A percentile compares a stretch with the other conserved stretches of the same genome.
Evolutionary conservation across 2,329 filamentous ascomycete genomes (phyloP).

Genomic region (Phoma herbarum): DNA sequence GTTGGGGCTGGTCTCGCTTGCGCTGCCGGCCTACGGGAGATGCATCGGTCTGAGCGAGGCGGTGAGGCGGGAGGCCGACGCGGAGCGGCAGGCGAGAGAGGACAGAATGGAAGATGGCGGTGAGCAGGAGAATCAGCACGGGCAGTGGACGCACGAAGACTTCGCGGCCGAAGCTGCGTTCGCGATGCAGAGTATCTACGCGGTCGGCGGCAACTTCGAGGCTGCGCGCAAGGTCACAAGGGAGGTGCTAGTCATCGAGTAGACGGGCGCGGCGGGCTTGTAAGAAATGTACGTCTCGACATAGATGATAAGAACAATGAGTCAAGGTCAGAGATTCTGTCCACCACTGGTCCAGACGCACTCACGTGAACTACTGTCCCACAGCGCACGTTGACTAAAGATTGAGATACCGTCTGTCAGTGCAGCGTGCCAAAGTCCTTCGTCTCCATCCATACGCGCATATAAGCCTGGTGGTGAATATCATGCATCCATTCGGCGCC

Average conservation of each 20-base stretch:
- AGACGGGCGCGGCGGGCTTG: too few relatives aligned
- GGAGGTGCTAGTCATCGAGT: conserved; percentile 60
- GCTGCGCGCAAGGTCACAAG: conserved; percentile 69
- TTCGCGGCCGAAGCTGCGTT: conserved; percentile 76
- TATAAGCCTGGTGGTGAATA: too few relatives aligned
- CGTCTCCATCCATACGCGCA: too few relatives aligned
- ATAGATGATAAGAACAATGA: too few relatives aligned
- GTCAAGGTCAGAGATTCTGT: too few relatives aligned
- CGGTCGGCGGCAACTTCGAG: conserved; percentile 68
- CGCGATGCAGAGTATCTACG: conserved; percentile 74
- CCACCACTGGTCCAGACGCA: too few relatives aligned
- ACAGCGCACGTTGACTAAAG: too few relatives aligned
- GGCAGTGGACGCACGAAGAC: conserved; percentile 56
- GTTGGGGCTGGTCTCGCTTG: conserved; percentile 76
- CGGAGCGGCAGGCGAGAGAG: background rate
- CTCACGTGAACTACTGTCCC: too few relatives aligned
- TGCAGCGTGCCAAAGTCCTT: too few relatives aligned
- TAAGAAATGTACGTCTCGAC: too few relatives aligned
- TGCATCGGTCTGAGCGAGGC: conserved; percentile 61
- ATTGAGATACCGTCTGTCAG: too few relatives aligned
- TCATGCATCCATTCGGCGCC: too few relatives aligned
- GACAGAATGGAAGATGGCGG: conserved; percentile 40
- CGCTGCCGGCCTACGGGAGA: conserved; percentile 74
- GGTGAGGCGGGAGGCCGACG: conserved; percentile 42
- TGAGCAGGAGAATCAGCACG: conserved; percentile 24